phyloP scores from a whole-genome alignment of 352 stramenopile species.

The Pythium chondricola region DNA sequence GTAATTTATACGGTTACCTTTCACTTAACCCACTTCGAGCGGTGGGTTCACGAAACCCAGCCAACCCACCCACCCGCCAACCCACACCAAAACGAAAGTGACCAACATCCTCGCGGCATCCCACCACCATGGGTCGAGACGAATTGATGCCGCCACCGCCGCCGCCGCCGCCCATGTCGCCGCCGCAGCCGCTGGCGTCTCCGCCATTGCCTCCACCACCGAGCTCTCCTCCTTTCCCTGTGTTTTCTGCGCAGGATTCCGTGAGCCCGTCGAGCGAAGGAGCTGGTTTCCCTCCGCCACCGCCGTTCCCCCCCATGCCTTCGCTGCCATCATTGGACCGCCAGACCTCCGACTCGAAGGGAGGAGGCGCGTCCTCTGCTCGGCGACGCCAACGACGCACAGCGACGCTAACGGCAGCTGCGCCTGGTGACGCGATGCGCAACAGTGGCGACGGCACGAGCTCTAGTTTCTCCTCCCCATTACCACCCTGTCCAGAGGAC shows the following conservation, averaged over 20 bases:
- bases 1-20: no score
- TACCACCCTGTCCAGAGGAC: slow-evolving; percentile 70
- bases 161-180: slow-evolving; percentile 18
- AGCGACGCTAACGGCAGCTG: background rate
- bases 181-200: slow-evolving; percentile 9
- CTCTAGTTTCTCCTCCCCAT: slow-evolving; percentile 66
- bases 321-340: slow-evolving; percentile 8
- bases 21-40: no score
- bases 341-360: slow-evolving; percentile 5
- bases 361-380: background rate
- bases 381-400: background rate
- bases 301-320: slow-evolving; percentile 19
- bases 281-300: slow-evolving; percentile 10
- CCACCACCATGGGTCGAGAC: slow-evolving; percentile 6
- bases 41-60: no score
- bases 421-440: background rate
- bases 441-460: slow-evolving; percentile 17
- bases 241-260: slow-evolving; percentile 5
- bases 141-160: slow-evolving; percentile 21
- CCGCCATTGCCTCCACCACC: slow-evolving; percentile 18
- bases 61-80: background rate
- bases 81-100: slow-evolving; percentile 16
- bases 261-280: slow-evolving; percentile 14
- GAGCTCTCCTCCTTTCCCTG: slow-evolving; percentile 9
- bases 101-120: background rate